Conservation (phyloP, 805 yeast species). For the Starmerella floricola region DNA sequence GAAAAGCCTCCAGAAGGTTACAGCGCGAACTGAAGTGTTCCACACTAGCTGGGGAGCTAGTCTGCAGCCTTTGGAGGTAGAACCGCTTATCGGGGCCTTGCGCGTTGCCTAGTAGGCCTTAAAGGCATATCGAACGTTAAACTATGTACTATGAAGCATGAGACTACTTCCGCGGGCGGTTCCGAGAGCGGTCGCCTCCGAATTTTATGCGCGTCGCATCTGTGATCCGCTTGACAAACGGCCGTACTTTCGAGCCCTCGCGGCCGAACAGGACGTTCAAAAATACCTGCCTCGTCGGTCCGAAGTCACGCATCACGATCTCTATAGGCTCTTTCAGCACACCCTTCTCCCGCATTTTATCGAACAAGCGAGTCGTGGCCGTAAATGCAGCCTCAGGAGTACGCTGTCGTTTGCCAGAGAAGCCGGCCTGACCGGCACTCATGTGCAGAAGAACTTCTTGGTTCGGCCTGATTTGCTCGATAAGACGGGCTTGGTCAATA, state of each 20-base stretch:
- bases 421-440: constrained; percentile 79
- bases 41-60: no score
- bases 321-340: constrained; percentile 54
- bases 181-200: constrained; percentile 86
- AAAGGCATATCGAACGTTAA: no score
- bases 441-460: constrained; percentile 58
- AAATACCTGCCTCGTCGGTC: constrained; percentile 83
- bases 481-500: constrained; percentile 47
- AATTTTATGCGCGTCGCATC: constrained; percentile 76
- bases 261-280: constrained; percentile 73
- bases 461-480: constrained; percentile 67
- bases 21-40: no score
- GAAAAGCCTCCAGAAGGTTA: no score
- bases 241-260: constrained; percentile 64
- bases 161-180: constrained; percentile 40
- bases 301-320: constrained; percentile 66
- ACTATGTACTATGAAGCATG: no score
- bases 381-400: constrained; percentile 91
- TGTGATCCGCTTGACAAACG: constrained; percentile 54
- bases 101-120: no score
- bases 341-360: constrained; percentile 51
- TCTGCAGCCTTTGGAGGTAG: no score
- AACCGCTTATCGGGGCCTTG: no score
- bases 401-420: constrained; percentile 77
- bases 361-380: constrained; percentile 61